phyloP scores from a whole-genome alignment of 75 land plant species.

The Isoetes taiwanensis region DNA sequence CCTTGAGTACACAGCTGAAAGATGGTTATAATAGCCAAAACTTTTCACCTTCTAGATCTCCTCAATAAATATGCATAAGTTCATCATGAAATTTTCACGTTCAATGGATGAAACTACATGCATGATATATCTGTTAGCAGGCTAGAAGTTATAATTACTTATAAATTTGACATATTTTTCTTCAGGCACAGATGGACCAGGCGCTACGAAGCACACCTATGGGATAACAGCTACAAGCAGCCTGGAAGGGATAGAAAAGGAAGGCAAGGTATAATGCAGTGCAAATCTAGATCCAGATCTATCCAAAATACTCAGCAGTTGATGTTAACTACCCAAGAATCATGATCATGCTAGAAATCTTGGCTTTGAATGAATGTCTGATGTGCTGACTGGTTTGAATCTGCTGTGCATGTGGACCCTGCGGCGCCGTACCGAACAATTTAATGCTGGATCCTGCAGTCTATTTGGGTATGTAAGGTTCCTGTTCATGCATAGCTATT shows the following conservation, averaged over 20 bases:
- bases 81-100: too few species aligned
- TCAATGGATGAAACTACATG: too few species aligned
- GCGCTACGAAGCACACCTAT: constrained; percentile 60
- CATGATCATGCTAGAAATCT: neutral
- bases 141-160: too few species aligned
- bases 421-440: neutral
- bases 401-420: constrained; percentile 9
- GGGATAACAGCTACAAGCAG: constrained; percentile 55
- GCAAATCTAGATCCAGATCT: neutral
- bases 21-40: too few species aligned
- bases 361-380: neutral
- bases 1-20: too few species aligned
- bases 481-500: too few species aligned
- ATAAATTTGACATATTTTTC: too few species aligned
- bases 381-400: neutral
- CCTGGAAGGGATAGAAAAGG: constrained; percentile 43
- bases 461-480: neutral
- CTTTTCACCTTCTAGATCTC: too few species aligned
- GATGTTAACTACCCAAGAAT: neutral
- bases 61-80: too few species aligned
- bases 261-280: constrained; percentile 31
- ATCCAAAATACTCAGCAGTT: neutral
- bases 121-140: too few species aligned
- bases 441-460: neutral
- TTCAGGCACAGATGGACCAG: constrained; percentile 56